Conservation (phyloP, 1,284 basidiomycete genomes). For the Takashimella koratensis region DNA sequence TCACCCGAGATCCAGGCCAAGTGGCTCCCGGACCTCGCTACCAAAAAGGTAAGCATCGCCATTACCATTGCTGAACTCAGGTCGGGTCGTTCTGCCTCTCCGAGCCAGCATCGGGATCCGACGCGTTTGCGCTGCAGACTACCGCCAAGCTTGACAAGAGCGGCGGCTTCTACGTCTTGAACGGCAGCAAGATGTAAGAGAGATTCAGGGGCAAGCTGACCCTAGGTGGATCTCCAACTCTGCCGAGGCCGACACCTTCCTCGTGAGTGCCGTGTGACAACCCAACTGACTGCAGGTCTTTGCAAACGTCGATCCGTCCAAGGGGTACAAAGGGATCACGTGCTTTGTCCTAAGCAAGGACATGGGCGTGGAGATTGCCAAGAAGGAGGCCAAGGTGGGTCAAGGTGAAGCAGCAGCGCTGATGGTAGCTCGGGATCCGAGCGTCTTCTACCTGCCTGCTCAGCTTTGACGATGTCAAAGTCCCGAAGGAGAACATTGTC, state of each 20-base stretch:
- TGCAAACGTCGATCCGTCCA: conserved; percentile 89
- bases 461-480: conserved; percentile 90
- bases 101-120: conserved; percentile 87
- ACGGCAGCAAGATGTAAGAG: conserved; percentile 72
- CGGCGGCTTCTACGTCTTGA: conserved; percentile 28
- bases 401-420: conserved; percentile 1
- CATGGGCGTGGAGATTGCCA: conserved; percentile 95
- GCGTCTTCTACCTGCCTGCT: conserved; percentile 97
- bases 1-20: conserved; percentile 79
- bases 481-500: conserved; percentile 90
- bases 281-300: conserved; percentile 58
- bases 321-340: conserved; percentile 98
- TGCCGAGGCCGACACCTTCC: conserved; percentile 83
- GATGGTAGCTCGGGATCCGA: conserved; percentile 72
- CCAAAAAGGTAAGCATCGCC: conserved; percentile 60
- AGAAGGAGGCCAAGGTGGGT: conserved; percentile 89
- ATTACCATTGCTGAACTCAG: conserved; percentile 50
- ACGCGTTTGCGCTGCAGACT: conserved; percentile 95
- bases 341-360: conserved; percentile 95
- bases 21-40: conserved; percentile 80
- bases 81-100: conserved; percentile 95
- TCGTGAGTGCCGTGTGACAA: conserved; percentile 35
- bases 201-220: neutral
- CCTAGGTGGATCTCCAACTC: conserved; percentile 94
- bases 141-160: conserved; percentile 71